phyloP scores from a whole-genome alignment of 768 basidiomycete genomes.

The Favolaschia claudopus region DNA sequence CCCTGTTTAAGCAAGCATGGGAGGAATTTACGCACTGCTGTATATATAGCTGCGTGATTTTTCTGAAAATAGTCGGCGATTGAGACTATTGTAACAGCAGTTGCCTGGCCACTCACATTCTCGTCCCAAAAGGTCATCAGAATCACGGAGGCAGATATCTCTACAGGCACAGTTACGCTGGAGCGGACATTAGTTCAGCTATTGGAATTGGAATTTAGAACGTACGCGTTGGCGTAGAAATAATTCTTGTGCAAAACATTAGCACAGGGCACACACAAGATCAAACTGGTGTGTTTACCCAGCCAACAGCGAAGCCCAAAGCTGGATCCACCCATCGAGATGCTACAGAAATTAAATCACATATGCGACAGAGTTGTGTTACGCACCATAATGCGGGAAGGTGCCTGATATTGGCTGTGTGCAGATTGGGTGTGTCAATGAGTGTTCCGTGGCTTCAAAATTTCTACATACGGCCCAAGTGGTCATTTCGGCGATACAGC shows the following conservation, averaged over 20 bases:
- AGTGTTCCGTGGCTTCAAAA: neutral
- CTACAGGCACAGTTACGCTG: constrained; percentile 74
- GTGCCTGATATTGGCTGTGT: constrained; percentile 73
- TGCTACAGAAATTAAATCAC: constrained; percentile 42
- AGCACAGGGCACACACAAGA: neutral
- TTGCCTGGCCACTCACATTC: constrained; percentile 47
- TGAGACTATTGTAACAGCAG: constrained; percentile 1
- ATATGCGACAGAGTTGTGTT: no score
- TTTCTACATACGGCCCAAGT: constrained; percentile 54
- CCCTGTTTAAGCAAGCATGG: neutral
- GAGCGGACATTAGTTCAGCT: neutral
- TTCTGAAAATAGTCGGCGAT: constrained; percentile 37
- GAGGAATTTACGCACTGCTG: constrained; percentile 45
- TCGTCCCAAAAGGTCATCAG: constrained; percentile 78
- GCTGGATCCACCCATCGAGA: constrained; percentile 67
- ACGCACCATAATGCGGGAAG: constrained; percentile 74
- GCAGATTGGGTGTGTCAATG: neutral
- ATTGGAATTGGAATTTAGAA: neutral
- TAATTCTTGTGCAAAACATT: constrained; percentile 42
- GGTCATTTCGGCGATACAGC: constrained; percentile 82
- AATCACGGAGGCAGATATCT: constrained; percentile 76
- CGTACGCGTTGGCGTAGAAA: constrained; percentile 51
- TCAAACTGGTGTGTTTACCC: constrained; percentile 43
- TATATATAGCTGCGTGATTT: constrained; percentile 62
- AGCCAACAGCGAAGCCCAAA: constrained; percentile 64